Evolutionary conservation across 495 filamentous ascomycete genomes (phyloP).

Genomic region (Parachaetomium inaequale): DNA sequence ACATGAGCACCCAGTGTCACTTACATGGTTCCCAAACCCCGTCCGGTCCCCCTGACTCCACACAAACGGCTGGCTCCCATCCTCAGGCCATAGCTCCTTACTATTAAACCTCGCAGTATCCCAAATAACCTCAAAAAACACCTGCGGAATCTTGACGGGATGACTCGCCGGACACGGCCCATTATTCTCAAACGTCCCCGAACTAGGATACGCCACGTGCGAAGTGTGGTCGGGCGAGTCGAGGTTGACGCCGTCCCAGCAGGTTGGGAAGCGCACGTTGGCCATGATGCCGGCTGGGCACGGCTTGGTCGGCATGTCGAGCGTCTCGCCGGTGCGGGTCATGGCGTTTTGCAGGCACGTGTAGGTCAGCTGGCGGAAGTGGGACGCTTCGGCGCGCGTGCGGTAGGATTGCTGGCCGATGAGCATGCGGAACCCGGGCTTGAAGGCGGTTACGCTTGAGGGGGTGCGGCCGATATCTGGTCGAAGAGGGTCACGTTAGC

Average conservation of each 20-base stretch:
- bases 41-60: constrained; percentile 42
- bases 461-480: no score
- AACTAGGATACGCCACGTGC: constrained; percentile 39
- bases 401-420: constrained; percentile 56
- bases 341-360: constrained; percentile 36
- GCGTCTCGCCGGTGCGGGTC: constrained; percentile 35
- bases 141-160: constrained; percentile 37
- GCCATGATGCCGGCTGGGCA: constrained; percentile 42
- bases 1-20: no score
- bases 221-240: constrained; percentile 36
- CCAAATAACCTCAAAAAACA: constrained; percentile 44
- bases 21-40: constrained; percentile 41
- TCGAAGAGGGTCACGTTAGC: no score
- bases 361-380: constrained; percentile 41
- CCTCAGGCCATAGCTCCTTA: constrained; percentile 38
- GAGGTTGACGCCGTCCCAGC: constrained; percentile 35
- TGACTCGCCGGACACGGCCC: constrained; percentile 34
- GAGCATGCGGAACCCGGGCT: constrained; percentile 67
- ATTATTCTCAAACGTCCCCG: constrained; percentile 31
- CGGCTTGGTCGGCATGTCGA: constrained; percentile 31
- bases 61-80: constrained; percentile 47
- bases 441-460: constrained; percentile 46
- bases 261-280: constrained; percentile 38
- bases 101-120: constrained; percentile 39
- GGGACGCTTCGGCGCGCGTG: constrained; percentile 32